phyloP scores from a whole-genome alignment of 306 rosid species.

The Parietaria judaica region DNA sequence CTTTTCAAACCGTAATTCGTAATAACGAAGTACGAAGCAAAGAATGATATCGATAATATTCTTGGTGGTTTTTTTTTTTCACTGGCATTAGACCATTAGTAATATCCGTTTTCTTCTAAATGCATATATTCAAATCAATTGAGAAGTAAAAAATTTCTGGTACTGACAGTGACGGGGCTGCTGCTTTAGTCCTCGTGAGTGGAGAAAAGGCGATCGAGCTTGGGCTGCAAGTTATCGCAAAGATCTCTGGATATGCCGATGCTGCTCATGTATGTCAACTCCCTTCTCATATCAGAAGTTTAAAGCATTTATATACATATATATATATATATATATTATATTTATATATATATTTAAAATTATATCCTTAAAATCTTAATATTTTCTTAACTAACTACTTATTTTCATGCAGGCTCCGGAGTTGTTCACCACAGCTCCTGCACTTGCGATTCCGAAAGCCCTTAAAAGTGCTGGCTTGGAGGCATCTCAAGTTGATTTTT shows the following conservation, averaged over 20 bases:
- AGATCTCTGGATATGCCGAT: conserved; percentile 87
- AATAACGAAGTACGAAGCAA: too few relatives aligned
- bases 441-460: conserved; percentile 96
- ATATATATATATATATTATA: too few relatives aligned
- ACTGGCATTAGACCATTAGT: conserved; percentile 1
- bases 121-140: conserved; percentile 7
- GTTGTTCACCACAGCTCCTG: conserved; percentile 91
- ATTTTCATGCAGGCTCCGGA: conserved; percentile 71
- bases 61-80: too few relatives aligned
- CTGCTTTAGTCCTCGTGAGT: conserved; percentile 90
- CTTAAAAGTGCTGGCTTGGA: conserved; percentile 77
- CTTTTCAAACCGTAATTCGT: too few relatives aligned
- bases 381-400: conserved; percentile 14
- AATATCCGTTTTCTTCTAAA: conserved; percentile 15
- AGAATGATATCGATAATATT: too few relatives aligned
- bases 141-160: conserved; percentile 13
- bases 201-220: conserved; percentile 81
- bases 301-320: background rate
- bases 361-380: background rate
- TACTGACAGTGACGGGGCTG: conserved; percentile 84
- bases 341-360: background rate
- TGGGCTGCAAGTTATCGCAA: conserved; percentile 87
- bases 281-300: conserved; percentile 13
- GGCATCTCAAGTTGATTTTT: conserved; percentile 66
- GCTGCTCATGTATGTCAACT: conserved; percentile 79